Evolutionary conservation across 2,329 filamentous ascomycete genomes (phyloP).

Genomic region (Penicillium nordicum): DNA sequence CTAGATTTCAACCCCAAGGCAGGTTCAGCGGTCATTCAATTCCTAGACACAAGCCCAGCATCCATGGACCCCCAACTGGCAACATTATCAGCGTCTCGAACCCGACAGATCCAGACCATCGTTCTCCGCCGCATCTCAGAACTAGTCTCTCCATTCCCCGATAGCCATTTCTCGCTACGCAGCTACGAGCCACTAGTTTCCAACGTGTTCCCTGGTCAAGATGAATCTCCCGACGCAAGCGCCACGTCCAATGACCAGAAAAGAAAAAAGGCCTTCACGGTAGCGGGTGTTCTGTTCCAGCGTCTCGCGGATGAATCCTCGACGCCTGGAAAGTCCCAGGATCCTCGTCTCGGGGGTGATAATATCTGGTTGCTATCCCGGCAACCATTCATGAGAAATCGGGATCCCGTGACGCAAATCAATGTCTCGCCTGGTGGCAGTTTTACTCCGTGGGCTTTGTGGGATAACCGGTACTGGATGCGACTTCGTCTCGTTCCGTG

Average conservation of each 20-base stretch:
- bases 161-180: slow-evolving; percentile 42
- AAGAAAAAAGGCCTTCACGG: slow-evolving; percentile 45
- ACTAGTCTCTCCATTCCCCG: slow-evolving; percentile 46
- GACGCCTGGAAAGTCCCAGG: background rate
- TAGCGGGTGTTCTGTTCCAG: slow-evolving; percentile 50
- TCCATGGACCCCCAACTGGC: slow-evolving; percentile 12
- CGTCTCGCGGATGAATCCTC: slow-evolving; percentile 29
- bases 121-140: slow-evolving; percentile 49
- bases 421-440: slow-evolving; percentile 12
- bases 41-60: slow-evolving; percentile 19
- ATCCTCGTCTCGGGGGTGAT: background rate
- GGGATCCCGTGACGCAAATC: slow-evolving; percentile 21
- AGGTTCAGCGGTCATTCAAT: slow-evolving; percentile 34
- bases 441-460: slow-evolving; percentile 34
- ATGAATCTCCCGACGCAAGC: background rate
- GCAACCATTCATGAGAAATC: slow-evolving; percentile 34
- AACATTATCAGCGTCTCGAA: slow-evolving; percentile 7
- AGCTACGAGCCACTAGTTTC: slow-evolving; percentile 42
- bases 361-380: slow-evolving; percentile 41
- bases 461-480: slow-evolving; percentile 58
- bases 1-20: slow-evolving; percentile 31
- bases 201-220: slow-evolving; percentile 39
- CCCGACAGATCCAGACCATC: slow-evolving; percentile 38
- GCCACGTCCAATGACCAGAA: background rate
- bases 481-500: slow-evolving; percentile 37